Evolutionary conservation across 208 protist genomes (phyloP).

Genomic region (Strigomonas culicis): DNA sequence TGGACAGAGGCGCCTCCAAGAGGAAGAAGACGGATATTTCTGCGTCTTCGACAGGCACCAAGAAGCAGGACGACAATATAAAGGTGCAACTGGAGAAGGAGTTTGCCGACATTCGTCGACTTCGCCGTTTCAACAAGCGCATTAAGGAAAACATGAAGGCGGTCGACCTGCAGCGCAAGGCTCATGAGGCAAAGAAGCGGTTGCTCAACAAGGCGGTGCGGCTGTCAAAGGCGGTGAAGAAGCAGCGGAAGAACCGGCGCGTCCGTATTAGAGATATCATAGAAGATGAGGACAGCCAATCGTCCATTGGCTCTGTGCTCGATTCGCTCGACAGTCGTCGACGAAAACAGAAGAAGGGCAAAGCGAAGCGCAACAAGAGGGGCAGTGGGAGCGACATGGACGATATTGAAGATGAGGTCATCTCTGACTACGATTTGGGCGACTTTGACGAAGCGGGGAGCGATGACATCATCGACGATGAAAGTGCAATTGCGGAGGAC

Average conservation of each 20-base stretch:
- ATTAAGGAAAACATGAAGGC: conserved; percentile 41
- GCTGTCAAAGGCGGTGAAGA: conserved; percentile 29
- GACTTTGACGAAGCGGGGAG: background rate
- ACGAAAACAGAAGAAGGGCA: background rate
- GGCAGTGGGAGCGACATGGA: background rate
- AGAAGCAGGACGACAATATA: background rate
- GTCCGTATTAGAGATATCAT: background rate
- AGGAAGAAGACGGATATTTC: conserved; percentile 8
- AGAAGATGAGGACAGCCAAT: background rate
- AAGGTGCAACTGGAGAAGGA: conserved; percentile 19
- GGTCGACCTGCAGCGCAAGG: conserved; percentile 48
- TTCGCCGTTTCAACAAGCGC: conserved; percentile 52
- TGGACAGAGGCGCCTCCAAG: too few species aligned
- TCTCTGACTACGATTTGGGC: conserved; percentile 8
- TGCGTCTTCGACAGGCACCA: background rate
- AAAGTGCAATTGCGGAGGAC: conserved; percentile 12
- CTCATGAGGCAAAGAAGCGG: conserved; percentile 19
- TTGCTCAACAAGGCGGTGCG: conserved; percentile 53
- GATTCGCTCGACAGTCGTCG: background rate
- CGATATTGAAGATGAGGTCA: conserved; percentile 13
- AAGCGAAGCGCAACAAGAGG: background rate
- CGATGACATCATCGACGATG: conserved; percentile 13
- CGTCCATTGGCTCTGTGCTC: background rate
- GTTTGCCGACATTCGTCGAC: conserved; percentile 46
- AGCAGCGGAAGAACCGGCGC: background rate